Conservation (phyloP, 805 yeast genomes). For the Candida odintsovae region DNA sequence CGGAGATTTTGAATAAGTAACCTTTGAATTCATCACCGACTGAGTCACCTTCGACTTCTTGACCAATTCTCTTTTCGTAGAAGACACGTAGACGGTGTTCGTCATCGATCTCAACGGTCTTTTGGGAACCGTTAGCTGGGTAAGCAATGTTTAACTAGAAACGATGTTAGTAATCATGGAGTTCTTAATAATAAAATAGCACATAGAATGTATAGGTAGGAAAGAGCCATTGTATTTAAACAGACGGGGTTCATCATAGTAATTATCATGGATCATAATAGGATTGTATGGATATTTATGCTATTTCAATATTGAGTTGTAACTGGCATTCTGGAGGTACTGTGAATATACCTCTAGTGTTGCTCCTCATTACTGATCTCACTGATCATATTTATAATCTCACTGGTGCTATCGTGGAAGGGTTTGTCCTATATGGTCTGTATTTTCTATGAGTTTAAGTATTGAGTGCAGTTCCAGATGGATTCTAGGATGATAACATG, state of each 20-base stretch:
- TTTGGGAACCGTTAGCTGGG: conserved; percentile 99
- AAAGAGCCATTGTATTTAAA: neutral
- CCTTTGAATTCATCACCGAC: conserved; percentile 99
- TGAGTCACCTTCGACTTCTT: conserved; percentile 98
- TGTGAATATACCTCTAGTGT: too few relatives aligned
- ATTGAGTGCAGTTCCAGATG: neutral
- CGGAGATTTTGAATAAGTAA: conserved; percentile 96
- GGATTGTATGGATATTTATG: too few relatives aligned
- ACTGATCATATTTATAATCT: neutral
- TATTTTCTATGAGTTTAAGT: too few relatives aligned
- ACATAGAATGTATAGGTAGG: neutral
- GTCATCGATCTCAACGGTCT: conserved; percentile 95
- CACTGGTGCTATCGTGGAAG: neutral
- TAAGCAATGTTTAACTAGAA: conserved; percentile 90
- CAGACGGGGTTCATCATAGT: neutral
- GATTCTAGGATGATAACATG: neutral
- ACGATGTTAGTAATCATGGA: conserved; percentile 20
- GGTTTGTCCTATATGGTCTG: neutral
- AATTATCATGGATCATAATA: neutral
- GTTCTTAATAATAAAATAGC: too few relatives aligned
- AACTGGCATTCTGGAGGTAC: neutral
- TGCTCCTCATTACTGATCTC: neutral
- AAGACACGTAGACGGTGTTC: conserved; percentile 98
- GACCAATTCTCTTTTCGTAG: conserved; percentile 99
- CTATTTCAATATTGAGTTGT: neutral